phyloP scores from a whole-genome alignment of 164 flowering plant genomes.

The Chimonanthus praecox region DNA sequence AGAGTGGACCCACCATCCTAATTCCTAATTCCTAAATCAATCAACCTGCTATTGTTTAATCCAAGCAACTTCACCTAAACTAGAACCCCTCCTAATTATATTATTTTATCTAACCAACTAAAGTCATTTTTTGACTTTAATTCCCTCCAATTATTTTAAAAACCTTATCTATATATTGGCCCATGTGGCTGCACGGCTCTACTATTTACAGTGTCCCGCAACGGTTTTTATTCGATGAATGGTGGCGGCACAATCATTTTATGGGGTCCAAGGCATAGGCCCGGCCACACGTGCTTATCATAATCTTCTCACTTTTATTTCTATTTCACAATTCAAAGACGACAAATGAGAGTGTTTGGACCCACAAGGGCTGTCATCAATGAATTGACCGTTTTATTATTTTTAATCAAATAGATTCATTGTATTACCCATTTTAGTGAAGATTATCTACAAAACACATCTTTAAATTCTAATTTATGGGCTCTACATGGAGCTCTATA shows the following conservation, averaged over 20 bases:
- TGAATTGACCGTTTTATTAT: no score
- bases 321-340: no score
- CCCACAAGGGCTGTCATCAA: no score
- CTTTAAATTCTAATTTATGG: no score
- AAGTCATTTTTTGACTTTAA: slow-evolving; percentile 1
- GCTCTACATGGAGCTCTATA: no score
- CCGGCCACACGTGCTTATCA: background rate
- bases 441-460: background rate
- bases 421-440: background rate
- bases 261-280: background rate
- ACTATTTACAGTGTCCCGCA: background rate
- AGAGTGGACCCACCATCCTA: background rate
- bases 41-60: background rate
- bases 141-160: no score
- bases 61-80: slow-evolving; percentile 3
- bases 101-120: background rate
- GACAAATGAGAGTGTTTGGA: no score
- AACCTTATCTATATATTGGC: background rate
- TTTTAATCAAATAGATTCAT: no score
- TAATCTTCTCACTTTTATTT: background rate
- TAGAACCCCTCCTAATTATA: background rate
- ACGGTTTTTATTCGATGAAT: background rate
- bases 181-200: background rate
- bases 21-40: background rate
- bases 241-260: background rate